Evolutionary conservation across 306 rosid genomes (phyloP).

Genomic region (Sphenostylis stenocarpa): DNA sequence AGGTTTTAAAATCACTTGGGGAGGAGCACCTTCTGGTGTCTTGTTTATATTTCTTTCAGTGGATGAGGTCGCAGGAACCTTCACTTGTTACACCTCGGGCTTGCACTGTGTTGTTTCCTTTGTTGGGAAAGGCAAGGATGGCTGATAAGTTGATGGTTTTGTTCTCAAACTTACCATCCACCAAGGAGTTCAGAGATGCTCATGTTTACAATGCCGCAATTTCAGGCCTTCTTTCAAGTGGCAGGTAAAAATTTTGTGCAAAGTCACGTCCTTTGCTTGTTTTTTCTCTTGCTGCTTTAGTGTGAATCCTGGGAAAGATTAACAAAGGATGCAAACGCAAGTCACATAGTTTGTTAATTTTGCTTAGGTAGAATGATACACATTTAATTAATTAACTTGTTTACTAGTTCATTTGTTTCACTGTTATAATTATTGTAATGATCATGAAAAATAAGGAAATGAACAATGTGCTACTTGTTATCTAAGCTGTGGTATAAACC

Average conservation of each 20-base stretch:
- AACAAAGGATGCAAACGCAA: background rate
- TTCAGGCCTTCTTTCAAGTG: constrained; percentile 66
- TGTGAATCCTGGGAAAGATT: no score
- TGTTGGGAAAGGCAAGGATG: constrained; percentile 80
- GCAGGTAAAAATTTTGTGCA: constrained; percentile 50
- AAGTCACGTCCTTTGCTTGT: constrained; percentile 20
- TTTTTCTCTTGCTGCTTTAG: background rate
- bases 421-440: background rate
- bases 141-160: constrained; percentile 64
- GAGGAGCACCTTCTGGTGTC: constrained; percentile 49
- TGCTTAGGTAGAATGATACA: background rate
- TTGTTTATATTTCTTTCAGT: constrained; percentile 85
- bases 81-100: constrained; percentile 62
- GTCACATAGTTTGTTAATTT: background rate
- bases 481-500: background rate
- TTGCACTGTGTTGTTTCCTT: constrained; percentile 69
- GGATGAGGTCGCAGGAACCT: constrained; percentile 91
- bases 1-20: constrained; percentile 62
- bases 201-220: constrained; percentile 78
- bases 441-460: background rate
- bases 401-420: background rate
- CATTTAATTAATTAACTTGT: background rate
- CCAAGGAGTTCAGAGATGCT: constrained; percentile 63
- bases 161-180: constrained; percentile 62
- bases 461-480: background rate